Percentiles rank a stretch among this genome's conserved stretches.
Conservation (phyloP, 306 rosid genomes). For the Cucumis melo region DNA sequence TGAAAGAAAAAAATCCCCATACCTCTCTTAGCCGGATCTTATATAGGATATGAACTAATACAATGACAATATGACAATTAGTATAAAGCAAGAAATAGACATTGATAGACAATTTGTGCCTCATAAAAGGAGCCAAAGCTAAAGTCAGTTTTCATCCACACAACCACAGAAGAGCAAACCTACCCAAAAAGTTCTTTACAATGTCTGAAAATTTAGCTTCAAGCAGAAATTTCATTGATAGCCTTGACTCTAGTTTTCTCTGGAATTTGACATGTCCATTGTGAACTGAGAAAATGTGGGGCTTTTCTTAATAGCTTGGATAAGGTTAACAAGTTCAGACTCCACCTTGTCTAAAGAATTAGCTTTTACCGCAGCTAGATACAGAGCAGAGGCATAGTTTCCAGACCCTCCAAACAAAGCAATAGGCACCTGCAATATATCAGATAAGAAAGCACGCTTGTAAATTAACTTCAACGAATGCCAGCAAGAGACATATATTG, state of each 20-base stretch:
- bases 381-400: constrained; percentile 89
- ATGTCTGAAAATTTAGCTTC: constrained; percentile 64
- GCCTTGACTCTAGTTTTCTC: constrained; percentile 41
- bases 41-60: neutral
- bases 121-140: neutral
- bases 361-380: constrained; percentile 57
- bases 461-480: neutral
- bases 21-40: neutral
- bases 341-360: constrained; percentile 66
- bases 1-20: neutral
- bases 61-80: neutral
- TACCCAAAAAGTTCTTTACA: constrained; percentile 74
- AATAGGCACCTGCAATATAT: constrained; percentile 50
- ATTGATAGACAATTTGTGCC: neutral
- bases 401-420: constrained; percentile 88
- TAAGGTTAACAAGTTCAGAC: constrained; percentile 48
- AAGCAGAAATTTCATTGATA: constrained; percentile 30
- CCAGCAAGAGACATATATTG: neutral
- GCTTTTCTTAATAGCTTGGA: constrained; percentile 46
- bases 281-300: constrained; percentile 39
- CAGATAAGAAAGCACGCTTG: neutral
- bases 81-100: neutral
- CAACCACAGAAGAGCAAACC: neutral
- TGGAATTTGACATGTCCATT: constrained; percentile 51
- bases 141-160: neutral